Base-by-base conservation (phyloP, 2,329 filamentous ascomycete genomes). In the Zymoseptoria ardabiliae region DNA sequence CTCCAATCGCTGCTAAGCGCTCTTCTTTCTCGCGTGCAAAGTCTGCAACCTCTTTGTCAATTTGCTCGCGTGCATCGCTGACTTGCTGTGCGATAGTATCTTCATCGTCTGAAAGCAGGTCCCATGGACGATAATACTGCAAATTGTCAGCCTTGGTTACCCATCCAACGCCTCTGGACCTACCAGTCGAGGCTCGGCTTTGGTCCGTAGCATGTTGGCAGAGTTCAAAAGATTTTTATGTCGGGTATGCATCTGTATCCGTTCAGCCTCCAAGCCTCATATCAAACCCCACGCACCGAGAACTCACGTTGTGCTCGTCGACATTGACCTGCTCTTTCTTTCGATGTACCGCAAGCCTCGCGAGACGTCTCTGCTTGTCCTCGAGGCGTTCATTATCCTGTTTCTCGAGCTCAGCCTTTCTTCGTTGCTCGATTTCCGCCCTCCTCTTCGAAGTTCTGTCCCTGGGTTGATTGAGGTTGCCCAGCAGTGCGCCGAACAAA, bases 91-190 rank as follows among this genome's bases (percentile, higher is more conserved):
- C 81, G 70, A 97, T 89, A 10, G 74, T 79, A 4, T 85, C 82
- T 72, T 92, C 84, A 72, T 97, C 88, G 51, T 83, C 80, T 4
- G 78, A 73, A 30, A 84, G 85, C 58, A 89, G 79, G 67, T 91
- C 85, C 87, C 89, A 95, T 0, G 93, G 93, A 52, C 87, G 86
- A 74, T 94, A 97, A 73, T 88, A 93, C 91, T 96, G 64, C 50
- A 65, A 71, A 20, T 22, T 28, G 57, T 65, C 17, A 61, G 54
- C 19, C 57, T 54, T 19, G 51, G 20, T 30, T 8, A 22, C 49
- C 1, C 20, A 19, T 20, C 4, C 11, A 19, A 20, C 17, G 30
- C 9, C 9, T 17, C 41, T 13, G 17, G 13, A 48, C 88, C 71
- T 80, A 96, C 91, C 69, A 97, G 78, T 64, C 77, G 82, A 2